phyloP scores from a whole-genome alignment of 805 yeast genomes.

The Zygotorulaspora sp. region DNA sequence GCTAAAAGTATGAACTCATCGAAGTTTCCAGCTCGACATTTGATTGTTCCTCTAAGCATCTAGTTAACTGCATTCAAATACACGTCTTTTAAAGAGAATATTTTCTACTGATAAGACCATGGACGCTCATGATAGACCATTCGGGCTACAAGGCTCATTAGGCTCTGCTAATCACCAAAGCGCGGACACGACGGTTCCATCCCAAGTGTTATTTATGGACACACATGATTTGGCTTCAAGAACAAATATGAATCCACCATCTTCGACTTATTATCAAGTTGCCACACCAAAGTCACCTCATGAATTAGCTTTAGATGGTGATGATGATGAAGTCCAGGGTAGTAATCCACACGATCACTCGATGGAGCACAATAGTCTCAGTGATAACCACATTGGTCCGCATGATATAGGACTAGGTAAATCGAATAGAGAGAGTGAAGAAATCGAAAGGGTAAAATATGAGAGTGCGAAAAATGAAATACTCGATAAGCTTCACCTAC shows the following conservation, averaged over 20 bases:
- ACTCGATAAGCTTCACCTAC: conserved; percentile 51
- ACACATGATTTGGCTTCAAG: conserved; percentile 12
- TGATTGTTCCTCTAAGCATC: no score
- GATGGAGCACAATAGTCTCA: conserved; percentile 2
- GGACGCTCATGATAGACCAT: conserved; percentile 6
- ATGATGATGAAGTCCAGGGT: conserved; percentile 13
- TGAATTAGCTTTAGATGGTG: conserved; percentile 33
- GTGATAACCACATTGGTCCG: conserved; percentile 4
- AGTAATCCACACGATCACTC: background rate
- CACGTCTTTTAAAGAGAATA: no score
- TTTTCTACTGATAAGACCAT: no score
- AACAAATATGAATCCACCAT: conserved; percentile 9
- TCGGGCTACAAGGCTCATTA: conserved; percentile 2
- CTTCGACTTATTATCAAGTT: conserved; percentile 34
- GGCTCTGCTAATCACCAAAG: conserved; percentile 1
- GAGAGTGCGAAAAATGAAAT: conserved; percentile 34
- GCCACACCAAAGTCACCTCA: conserved; percentile 44
- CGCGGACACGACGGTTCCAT: conserved; percentile 5
- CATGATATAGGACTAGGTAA: conserved; percentile 6
- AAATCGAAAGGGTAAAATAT: conserved; percentile 29
- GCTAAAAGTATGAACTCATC: no score
- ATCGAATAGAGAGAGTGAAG: conserved; percentile 27
- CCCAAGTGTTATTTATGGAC: conserved; percentile 14
- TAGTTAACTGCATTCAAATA: no score
- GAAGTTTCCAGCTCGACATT: no score